phyloP scores from a whole-genome alignment of 495 filamentous ascomycete genomes.

The Achaetomiella virescens region DNA sequence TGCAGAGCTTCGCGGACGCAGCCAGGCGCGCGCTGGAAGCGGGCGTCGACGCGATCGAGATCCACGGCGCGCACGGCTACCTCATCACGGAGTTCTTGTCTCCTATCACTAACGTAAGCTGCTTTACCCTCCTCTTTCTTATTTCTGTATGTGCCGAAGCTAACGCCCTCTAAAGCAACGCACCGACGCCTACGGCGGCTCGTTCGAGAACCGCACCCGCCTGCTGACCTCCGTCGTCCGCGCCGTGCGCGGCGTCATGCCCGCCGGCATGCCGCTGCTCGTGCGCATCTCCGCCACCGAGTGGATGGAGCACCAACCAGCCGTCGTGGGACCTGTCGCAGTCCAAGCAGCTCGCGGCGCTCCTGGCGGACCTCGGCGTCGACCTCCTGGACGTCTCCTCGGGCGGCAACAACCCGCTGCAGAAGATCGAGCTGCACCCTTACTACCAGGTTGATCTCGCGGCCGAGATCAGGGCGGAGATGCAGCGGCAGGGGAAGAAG shows the following conservation, averaged over 20 bases:
- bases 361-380: constrained; percentile 59
- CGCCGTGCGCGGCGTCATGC: constrained; percentile 48
- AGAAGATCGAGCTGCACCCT: constrained; percentile 50
- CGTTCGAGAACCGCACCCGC: constrained; percentile 52
- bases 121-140: not conserved
- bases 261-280: constrained; percentile 56
- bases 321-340: constrained; percentile 59
- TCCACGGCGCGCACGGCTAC: constrained; percentile 60
- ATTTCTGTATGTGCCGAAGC: not conserved
- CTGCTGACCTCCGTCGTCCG: constrained; percentile 31
- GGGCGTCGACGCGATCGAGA: constrained; percentile 64
- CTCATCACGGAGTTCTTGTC: constrained; percentile 58
- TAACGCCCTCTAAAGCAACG: constrained; percentile 22
- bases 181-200: constrained; percentile 52
- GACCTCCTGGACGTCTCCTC: constrained; percentile 73
- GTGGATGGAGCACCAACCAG: constrained; percentile 53
- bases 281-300: constrained; percentile 66
- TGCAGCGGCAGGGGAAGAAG: constrained; percentile 48
- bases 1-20: constrained; percentile 54
- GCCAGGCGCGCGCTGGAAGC: constrained; percentile 57
- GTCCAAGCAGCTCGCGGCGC: constrained; percentile 54
- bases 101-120: constrained; percentile 49
- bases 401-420: constrained; percentile 56
- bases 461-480: constrained; percentile 48
- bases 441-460: constrained; percentile 63